Evolutionary conservation across 2,329 filamentous ascomycete species (phyloP).

Genomic region (Neofusicoccum laricinum): DNA sequence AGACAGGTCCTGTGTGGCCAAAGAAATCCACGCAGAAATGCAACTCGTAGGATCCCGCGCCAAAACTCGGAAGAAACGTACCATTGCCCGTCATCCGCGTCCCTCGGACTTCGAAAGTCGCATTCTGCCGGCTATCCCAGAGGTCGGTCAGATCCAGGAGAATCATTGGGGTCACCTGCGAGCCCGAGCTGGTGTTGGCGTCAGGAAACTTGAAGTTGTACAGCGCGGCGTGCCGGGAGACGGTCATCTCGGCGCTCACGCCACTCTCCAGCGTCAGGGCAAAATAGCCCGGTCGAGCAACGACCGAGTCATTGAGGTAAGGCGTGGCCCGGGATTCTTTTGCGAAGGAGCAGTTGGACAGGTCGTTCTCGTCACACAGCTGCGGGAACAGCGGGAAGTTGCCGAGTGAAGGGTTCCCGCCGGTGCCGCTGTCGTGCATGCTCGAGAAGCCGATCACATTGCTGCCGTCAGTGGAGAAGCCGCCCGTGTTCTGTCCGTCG

Average conservation of each 20-base stretch:
- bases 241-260: slow-evolving; percentile 60
- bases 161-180: slow-evolving; percentile 52
- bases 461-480: slow-evolving; percentile 49
- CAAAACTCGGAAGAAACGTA: slow-evolving; percentile 60
- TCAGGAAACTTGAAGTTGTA: slow-evolving; percentile 58
- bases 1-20: slow-evolving; percentile 46
- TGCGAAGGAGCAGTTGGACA: slow-evolving; percentile 58
- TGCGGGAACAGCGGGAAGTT: slow-evolving; percentile 74
- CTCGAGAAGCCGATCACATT: slow-evolving; percentile 43
- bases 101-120: slow-evolving; percentile 49
- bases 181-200: slow-evolving; percentile 24
- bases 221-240: slow-evolving; percentile 57
- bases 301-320: slow-evolving; percentile 50
- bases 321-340: slow-evolving; percentile 48
- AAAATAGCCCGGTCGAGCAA: slow-evolving; percentile 61
- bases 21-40: slow-evolving; percentile 62
- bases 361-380: slow-evolving; percentile 58
- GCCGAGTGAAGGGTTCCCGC: slow-evolving; percentile 58
- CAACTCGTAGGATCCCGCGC: slow-evolving; percentile 56
- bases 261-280: slow-evolving; percentile 54
- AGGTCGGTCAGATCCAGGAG: slow-evolving; percentile 61
- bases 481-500: slow-evolving; percentile 53
- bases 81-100: slow-evolving; percentile 58
- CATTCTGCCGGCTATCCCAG: slow-evolving; percentile 50
- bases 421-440: slow-evolving; percentile 36